Conservation (phyloP, 2,329 filamentous ascomycete species). For the Escovopsis sp. region DNA sequence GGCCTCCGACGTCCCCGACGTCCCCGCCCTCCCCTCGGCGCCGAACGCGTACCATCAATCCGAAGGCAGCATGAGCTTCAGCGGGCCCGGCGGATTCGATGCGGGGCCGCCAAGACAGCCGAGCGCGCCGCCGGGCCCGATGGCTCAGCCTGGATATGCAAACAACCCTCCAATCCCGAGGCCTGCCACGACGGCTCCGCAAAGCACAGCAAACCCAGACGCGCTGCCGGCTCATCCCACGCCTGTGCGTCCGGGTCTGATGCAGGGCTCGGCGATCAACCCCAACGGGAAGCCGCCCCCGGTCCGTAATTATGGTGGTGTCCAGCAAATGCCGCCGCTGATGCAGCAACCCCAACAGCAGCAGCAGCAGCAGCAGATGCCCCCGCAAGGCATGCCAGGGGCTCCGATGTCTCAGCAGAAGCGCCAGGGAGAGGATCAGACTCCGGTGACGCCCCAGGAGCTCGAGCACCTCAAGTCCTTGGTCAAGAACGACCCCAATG, state of each 20-base stretch:
- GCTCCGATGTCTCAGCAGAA: conserved; percentile 9
- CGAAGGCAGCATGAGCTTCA: conserved; percentile 6
- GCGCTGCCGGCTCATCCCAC: conserved; percentile 44
- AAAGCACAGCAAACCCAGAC: conserved; percentile 24
- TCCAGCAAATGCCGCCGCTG: conserved; percentile 25
- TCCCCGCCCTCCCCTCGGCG: conserved; percentile 35
- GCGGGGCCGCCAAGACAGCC: conserved; percentile 16
- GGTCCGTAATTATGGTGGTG: conserved; percentile 37
- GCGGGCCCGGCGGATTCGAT: conserved; percentile 12
- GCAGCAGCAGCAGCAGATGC: conserved; percentile 1
- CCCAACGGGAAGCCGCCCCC: conserved; percentile 43
- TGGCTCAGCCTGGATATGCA: conserved; percentile 5
- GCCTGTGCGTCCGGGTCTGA: conserved; percentile 48
- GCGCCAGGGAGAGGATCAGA: conserved; percentile 9
- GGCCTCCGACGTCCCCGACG: conserved; percentile 43
- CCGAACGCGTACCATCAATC: conserved; percentile 8
- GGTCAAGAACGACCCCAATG: conserved; percentile 56
- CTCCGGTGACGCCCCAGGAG: conserved; percentile 59
- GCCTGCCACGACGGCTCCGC: conserved; percentile 14
- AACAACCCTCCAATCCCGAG: conserved; percentile 5
- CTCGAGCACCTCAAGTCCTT: conserved; percentile 58
- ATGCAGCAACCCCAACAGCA: conserved; percentile 13
- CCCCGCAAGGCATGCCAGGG: conserved; percentile 1
- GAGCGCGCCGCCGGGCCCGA: conserved; percentile 17
- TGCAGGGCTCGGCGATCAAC: conserved; percentile 42